Evolutionary conservation across 495 filamentous ascomycete genomes (phyloP).

Genomic region (Oidiodendron maius): DNA sequence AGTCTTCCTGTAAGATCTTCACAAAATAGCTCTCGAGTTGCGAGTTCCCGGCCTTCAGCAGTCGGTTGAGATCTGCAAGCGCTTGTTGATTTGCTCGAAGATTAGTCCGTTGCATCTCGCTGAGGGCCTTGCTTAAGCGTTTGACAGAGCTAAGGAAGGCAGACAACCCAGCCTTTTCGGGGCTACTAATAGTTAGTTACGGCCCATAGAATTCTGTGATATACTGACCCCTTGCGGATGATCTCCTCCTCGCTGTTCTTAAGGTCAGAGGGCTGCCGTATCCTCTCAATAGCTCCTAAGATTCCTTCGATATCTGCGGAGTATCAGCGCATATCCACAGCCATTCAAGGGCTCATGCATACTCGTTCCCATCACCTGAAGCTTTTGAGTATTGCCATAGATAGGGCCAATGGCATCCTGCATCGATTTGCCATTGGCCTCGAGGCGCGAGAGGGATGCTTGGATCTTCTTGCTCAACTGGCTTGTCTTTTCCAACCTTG

Average conservation of each 20-base stretch:
- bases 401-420: constrained; percentile 89
- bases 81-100: constrained; percentile 87
- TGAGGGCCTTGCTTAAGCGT: constrained; percentile 74
- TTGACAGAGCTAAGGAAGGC: constrained; percentile 89
- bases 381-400: constrained; percentile 82
- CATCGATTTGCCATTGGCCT: constrained; percentile 81
- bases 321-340: constrained; percentile 10
- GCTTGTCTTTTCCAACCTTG: constrained; percentile 55
- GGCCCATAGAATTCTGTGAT: background rate
- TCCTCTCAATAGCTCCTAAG: constrained; percentile 75
- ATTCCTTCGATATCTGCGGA: constrained; percentile 74
- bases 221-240: constrained; percentile 68
- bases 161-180: constrained; percentile 68
- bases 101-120: constrained; percentile 78
- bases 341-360: constrained; percentile 20
- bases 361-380: constrained; percentile 80
- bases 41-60: constrained; percentile 70
- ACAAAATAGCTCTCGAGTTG: constrained; percentile 81
- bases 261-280: constrained; percentile 82
- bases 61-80: constrained; percentile 67
- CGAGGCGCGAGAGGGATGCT: constrained; percentile 75
- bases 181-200: constrained; percentile 36
- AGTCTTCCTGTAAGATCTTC: constrained; percentile 64
- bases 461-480: constrained; percentile 91
- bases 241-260: constrained; percentile 86